Evolutionary conservation across 2,329 filamentous ascomycete genomes (phyloP), one percentile per base, ranked within the genome.

Genomic region (Periconia sp.): DNA sequence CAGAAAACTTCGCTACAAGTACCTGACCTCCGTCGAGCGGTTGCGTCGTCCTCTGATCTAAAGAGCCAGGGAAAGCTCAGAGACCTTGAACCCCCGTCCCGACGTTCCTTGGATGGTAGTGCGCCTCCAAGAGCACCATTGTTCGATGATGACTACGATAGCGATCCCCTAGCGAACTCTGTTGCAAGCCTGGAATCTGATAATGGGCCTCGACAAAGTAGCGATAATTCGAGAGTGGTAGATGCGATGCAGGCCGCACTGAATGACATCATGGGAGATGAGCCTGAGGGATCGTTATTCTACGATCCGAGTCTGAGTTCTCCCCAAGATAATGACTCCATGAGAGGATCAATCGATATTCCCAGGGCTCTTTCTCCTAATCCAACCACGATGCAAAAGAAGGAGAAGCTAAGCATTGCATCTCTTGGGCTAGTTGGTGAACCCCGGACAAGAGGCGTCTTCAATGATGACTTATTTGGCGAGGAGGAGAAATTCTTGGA

Each of bases 241-340:
- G 84, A 95, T 70, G 92, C 90, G 3, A 92, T 99, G 81, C 92
- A 97, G 66, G 84, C 88, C 53, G 94, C 92, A 12, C 77, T 99
- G 35, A 95, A 88, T 53, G 88, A 92, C 52, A 99, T 99, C 50
- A 88, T 99, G 77, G 90, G 90, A 54, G 85, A 91, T 53, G 83
- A 87, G 34, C 84, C 87, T 15, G 74, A 83, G 28, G 81, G 81
- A 12, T 89, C 87, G 0, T 69, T 92, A 0, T 89, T 92, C 65
- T 79, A 78, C 3, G 78, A 81, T 3, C 40, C 72, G 66, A 33
- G 69, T 68, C 22, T 79, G 77, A 36, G 81, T 74, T 61, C 69
- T 77, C 17, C 82, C 78, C 73, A 75, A 28, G 83, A 85, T n/a
- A 78, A 79, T 33, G 78, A 81, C 23, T 87, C 86, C 1, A 75